Evolutionary conservation across 2,329 filamentous ascomycete genomes (phyloP), one percentile per base, ranked within the genome.

Genomic region (Monilinia aucupariae): DNA sequence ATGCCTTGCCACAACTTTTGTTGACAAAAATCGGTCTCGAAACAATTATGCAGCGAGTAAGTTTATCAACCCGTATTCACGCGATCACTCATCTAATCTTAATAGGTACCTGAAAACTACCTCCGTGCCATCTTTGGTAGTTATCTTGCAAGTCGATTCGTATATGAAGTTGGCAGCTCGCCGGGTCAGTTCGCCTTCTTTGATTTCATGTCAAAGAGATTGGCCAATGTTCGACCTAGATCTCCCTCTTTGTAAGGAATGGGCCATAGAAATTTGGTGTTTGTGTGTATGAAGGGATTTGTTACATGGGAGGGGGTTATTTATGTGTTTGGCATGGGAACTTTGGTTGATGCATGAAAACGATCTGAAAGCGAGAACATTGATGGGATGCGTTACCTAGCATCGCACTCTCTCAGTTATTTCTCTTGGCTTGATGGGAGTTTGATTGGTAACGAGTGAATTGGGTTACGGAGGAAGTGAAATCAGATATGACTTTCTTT

Each of bases 101-200:
- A 45, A 52, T 65, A 87, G 85, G 85, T 99, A 27, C 94, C 94
- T 0, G 91, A 96, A 66, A 88, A 87, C 70, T 99, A 99, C 75
- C 84, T 99, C 67, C 86, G 92, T 68, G 89, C 92, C 68, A 97
- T 99, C 75, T 99, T 99, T 74, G 94, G 94, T 70, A 96, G 90
- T 75, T 97, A 93, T 78, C 82, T 99, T 69, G 93, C 94, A 55
- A 96, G 90, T 73, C 89, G 94, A 50, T 99, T 99, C 75, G 91
- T 99, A 48, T 99, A 99, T 76, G 86, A 96, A 75, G 94, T 93
- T 75, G 94, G 94, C 72, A 92, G 92, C 75, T 88, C 85, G 69
- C 92, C 94, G 6, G 94, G 89, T 79, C 93, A 97, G 73, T 97
- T 99, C 79, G 92, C 93, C 47, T 99, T 99, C 82, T 99, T 96